Evolutionary conservation across 2,329 filamentous ascomycete genomes (phyloP).

Genomic region (Escovopsis weberi): DNA sequence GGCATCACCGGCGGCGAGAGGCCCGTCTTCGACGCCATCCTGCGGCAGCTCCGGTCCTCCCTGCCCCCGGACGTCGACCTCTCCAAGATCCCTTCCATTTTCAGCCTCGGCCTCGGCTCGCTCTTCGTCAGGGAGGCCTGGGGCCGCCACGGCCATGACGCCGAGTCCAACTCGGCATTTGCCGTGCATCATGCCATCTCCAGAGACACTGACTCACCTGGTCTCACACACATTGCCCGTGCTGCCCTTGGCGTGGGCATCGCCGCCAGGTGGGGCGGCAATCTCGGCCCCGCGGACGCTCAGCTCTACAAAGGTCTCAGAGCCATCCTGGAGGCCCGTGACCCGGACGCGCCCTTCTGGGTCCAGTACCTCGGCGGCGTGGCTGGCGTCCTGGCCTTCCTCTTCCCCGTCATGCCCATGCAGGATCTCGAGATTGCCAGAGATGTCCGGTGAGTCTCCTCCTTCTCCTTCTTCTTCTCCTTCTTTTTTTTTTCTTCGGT

Average conservation of each 20-base stretch:
- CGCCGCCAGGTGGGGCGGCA: constrained; percentile 60
- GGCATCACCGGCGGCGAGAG: constrained; percentile 12
- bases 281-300: constrained; percentile 34
- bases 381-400: constrained; percentile 26
- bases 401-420: constrained; percentile 28
- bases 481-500: too few relatives aligned
- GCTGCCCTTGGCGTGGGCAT: constrained; percentile 57
- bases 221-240: constrained; percentile 57
- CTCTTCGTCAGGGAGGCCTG: constrained; percentile 38
- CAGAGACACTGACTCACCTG: constrained; percentile 54
- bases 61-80: constrained; percentile 24
- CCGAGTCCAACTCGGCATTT: constrained; percentile 44
- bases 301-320: constrained; percentile 28
- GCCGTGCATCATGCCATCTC: constrained; percentile 60
- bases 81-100: constrained; percentile 23
- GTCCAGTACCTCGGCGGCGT: constrained; percentile 37
- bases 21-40: constrained; percentile 21
- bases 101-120: constrained; percentile 26
- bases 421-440: constrained; percentile 19
- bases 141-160: constrained; percentile 32
- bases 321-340: constrained; percentile 23
- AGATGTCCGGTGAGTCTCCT: constrained; percentile 25
- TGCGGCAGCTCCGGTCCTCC: constrained; percentile 24
- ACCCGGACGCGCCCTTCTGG: constrained; percentile 33
- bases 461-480: not conserved